Evolutionary conservation across 345 rosid species (phyloP), one percentile per base, ranked within the genome.

Genomic region (Camelina hispida): DNA sequence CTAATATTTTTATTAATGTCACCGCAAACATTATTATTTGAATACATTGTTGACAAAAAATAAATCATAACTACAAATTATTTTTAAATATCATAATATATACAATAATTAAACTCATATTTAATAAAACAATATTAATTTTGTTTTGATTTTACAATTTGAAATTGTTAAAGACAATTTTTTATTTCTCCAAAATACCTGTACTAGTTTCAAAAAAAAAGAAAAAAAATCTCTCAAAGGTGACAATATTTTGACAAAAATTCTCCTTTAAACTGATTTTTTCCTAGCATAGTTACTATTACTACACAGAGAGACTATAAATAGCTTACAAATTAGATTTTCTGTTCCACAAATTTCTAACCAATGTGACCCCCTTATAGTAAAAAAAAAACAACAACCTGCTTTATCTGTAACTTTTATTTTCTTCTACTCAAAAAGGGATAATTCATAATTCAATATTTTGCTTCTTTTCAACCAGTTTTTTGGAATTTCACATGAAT

Each of bases 271-370:
- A 3, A 64, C 70, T 23, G 20, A 20, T 6, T 6, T 35, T 35
- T 57, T 58, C 35, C 12, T 38, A 32, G 48, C 16, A 52, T 22
- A 20, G 68, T 69, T 65, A 63, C 12, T 59, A 61, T 69, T 65
- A 63, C 12, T 59, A 61, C 56, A 42, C 23, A 9, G 9, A 34
- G 12, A 37, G 34, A 68, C 77, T 77, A 71, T 17, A 77, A 65
- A 77, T 77, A 65, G 68, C 20, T 42, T 17, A 4, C 28, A 46
- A 9, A 47, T 35, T 56, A 40, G 67, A 77, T 71, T 64, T 38
- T 71, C 62, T 48, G 76, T 58, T 77, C 72, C 76, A 63, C 13
- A 65, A 38, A 9, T 71, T 71, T 65, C 67, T 71, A 77, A 65
- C 77, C 12, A 65, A 48, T 57, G 72, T 66, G 44, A 59, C 77